These are phyloP conservation scores for Eucalyptus viminalis DNA, from an alignment of 345 rosid species.

Conservation along the genomic window DNA sequence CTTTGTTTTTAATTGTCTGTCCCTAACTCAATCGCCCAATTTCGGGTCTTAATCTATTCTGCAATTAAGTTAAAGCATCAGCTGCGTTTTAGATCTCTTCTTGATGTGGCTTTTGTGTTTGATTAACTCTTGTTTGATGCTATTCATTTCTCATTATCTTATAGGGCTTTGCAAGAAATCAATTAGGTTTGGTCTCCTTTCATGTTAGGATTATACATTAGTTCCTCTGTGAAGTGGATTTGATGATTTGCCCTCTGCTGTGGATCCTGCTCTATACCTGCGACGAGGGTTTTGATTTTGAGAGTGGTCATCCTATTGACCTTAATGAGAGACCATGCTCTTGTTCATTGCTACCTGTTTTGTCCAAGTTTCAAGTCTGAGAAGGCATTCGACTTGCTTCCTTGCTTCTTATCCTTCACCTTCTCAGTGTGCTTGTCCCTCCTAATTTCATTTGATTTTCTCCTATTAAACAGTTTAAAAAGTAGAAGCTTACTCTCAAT, in stretches of 20 bases:
- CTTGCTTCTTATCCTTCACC: not conserved
- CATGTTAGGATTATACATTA: not conserved
- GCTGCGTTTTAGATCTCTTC: not conserved
- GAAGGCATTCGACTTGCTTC: not conserved
- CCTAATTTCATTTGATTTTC: not conserved
- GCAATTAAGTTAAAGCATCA: not conserved
- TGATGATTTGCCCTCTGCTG: not conserved
- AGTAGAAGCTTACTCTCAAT: not conserved
- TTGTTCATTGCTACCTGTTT: not conserved
- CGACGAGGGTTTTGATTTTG: not conserved
- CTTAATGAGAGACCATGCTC: not conserved
- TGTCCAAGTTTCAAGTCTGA: not conserved
- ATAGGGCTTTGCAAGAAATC: not conserved
- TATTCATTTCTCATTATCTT: not conserved
- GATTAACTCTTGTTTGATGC: not conserved
- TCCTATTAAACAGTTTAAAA: not conserved
- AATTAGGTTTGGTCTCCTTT: not conserved
- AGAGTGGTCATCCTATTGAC: not conserved
- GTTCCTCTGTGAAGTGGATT: not conserved
- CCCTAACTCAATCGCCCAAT: not conserved
- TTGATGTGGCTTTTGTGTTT: not conserved
- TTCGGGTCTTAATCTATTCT: not conserved
- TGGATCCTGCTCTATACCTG: not conserved
- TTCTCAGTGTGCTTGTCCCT: not conserved
- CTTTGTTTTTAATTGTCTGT: not conserved